These are phyloP conservation scores for Asterella californica DNA, from an alignment of 225 moss, liverwort and hornwort genomes.

Conservation along the genomic window DNA sequence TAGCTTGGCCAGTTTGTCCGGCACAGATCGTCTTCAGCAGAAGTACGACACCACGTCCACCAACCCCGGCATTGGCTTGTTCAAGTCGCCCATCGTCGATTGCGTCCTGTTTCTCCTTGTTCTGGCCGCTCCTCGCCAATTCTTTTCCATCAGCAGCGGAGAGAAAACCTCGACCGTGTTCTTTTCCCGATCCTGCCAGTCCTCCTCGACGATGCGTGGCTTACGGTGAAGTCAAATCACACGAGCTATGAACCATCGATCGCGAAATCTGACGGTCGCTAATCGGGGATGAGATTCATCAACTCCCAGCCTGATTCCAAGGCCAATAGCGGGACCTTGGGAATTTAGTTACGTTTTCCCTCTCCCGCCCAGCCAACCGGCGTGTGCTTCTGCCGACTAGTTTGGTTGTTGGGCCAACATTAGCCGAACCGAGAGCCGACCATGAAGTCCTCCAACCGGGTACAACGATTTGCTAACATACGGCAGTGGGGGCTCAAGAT, in stretches of 20 bases:
- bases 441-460: too few species aligned
- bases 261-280: too few species aligned
- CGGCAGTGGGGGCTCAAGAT: too few species aligned
- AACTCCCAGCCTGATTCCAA: not conserved
- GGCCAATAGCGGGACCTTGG: not conserved
- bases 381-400: too few species aligned
- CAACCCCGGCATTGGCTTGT: not conserved
- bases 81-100: not conserved
- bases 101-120: not conserved
- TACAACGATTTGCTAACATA: too few species aligned
- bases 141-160: not conserved
- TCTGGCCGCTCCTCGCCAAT: not conserved
- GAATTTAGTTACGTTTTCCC: not conserved
- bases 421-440: too few species aligned
- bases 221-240: too few species aligned
- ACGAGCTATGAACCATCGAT: too few species aligned
- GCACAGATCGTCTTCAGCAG: not conserved
- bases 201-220: too few species aligned
- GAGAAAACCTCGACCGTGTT: constrained; percentile 6
- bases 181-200: too few species aligned
- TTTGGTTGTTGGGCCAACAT: too few species aligned
- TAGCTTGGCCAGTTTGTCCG: not conserved
- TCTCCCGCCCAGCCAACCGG: too few species aligned
- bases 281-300: not conserved
- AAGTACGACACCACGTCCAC: constrained; percentile 11